These are phyloP conservation scores for Domatiomyces catenatus DNA, from an alignment of 2,329 filamentous ascomycete genomes.

Conservation along the genomic window DNA sequence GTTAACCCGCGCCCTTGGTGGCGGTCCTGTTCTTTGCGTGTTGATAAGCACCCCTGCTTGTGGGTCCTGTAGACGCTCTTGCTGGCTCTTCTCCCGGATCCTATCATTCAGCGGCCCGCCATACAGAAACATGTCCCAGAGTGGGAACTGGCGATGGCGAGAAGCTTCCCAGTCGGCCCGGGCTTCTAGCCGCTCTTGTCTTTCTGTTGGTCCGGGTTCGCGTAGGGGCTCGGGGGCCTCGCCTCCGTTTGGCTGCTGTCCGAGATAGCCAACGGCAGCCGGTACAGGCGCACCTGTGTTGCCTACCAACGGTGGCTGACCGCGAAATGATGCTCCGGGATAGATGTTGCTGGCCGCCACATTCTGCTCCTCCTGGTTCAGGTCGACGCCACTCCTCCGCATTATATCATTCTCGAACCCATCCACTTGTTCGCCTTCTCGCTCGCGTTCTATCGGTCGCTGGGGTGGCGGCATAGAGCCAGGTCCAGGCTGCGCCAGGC, in stretches of 20 bases:
- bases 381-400: slow-evolving; percentile 8
- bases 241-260: slow-evolving; percentile 26
- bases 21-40: slow-evolving; percentile 23
- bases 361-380: slow-evolving; percentile 13
- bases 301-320: not conserved
- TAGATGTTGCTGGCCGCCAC: slow-evolving; percentile 2
- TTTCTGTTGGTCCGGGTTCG: slow-evolving; percentile 37
- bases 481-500: slow-evolving; percentile 32
- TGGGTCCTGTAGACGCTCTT: slow-evolving; percentile 43
- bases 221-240: not conserved
- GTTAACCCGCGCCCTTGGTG: slow-evolving; percentile 32
- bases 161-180: slow-evolving; percentile 47
- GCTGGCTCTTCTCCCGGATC: slow-evolving; percentile 41
- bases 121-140: slow-evolving; percentile 58
- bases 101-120: slow-evolving; percentile 41
- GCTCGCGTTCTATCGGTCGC: slow-evolving; percentile 31
- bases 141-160: slow-evolving; percentile 51
- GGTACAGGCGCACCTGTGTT: not conserved
- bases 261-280: slow-evolving; percentile 21
- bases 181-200: slow-evolving; percentile 49
- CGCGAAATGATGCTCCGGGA: slow-evolving; percentile 6
- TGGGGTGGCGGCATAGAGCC: slow-evolving; percentile 50
- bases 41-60: slow-evolving; percentile 42
- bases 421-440: not conserved
- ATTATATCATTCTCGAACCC: slow-evolving; percentile 1